phyloP scores from a whole-genome alignment of 768 basidiomycete genomes.

The Dacryopinax spathularia region DNA sequence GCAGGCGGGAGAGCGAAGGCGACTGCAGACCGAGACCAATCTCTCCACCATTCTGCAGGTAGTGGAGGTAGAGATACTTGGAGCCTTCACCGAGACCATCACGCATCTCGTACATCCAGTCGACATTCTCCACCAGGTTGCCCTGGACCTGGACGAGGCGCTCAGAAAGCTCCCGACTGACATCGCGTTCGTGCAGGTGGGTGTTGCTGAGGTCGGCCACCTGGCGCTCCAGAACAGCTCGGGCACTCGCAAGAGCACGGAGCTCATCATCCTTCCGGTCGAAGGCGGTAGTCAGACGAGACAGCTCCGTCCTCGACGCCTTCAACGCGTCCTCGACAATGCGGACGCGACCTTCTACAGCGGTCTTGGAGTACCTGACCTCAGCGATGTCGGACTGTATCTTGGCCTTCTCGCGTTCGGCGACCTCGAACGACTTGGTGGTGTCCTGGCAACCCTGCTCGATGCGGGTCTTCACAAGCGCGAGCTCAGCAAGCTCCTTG shows the following conservation, averaged over 20 bases:
- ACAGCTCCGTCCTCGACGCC: neutral
- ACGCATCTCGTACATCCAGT: slow-evolving; percentile 2
- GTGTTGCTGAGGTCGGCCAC: neutral
- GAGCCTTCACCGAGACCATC: neutral
- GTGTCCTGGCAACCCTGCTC: neutral
- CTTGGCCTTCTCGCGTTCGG: neutral
- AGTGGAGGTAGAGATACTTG: neutral
- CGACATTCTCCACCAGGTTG: neutral
- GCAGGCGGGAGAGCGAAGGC: neutral
- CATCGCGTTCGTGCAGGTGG: neutral
- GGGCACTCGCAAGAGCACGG: neutral
- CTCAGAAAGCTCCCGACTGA: neutral
- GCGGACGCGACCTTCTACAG: neutral
- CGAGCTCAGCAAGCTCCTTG: neutral
- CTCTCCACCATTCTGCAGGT: neutral
- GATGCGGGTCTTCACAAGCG: neutral
- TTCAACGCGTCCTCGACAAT: neutral
- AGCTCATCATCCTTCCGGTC: neutral
- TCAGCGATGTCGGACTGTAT: neutral
- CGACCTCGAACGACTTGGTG: neutral
- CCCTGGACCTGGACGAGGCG: neutral
- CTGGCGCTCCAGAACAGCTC: neutral
- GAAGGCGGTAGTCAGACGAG: neutral
- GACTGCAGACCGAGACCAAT: neutral
- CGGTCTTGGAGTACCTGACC: neutral